A percentile compares a stretch with the other conserved stretches of the same genome.
These are phyloP conservation scores for cucumber (Cucumis sativus) DNA, from an alignment of 306 rosid species.

Conservation along the genomic window DNA sequence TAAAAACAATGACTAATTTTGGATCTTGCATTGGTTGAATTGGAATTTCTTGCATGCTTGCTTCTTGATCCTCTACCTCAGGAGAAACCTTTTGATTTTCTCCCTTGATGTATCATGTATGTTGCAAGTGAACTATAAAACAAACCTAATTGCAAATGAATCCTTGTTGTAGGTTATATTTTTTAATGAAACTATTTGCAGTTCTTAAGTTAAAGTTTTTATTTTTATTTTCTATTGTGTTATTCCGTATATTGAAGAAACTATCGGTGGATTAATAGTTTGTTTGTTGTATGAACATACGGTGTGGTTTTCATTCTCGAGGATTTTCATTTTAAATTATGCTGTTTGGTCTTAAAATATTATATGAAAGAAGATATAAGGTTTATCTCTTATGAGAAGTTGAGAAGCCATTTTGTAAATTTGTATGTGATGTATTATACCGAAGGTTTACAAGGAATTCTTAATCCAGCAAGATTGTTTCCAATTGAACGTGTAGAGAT, in stretches of 20 bases:
- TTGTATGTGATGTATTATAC: not conserved
- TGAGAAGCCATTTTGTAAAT: not conserved
- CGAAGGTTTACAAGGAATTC: not conserved
- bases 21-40: not conserved
- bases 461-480: not conserved
- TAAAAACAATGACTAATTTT: not conserved
- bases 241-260: not conserved
- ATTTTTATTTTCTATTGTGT: not conserved
- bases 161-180: not conserved
- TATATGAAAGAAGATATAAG: not conserved
- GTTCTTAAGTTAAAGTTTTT: not conserved
- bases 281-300: not conserved
- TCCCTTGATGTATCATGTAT: too few relatives aligned
- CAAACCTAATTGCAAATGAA: not conserved
- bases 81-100: not conserved
- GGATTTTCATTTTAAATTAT: not conserved
- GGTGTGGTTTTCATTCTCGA: not conserved
- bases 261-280: not conserved
- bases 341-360: not conserved
- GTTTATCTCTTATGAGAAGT: not conserved
- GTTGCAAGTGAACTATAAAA: not conserved
- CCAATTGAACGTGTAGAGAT: not conserved
- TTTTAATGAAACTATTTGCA: not conserved
- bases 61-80: not conserved
- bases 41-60: not conserved